A percentile compares a stretch with the other conserved stretches of the same genome.
Conservation (phyloP, 345 rosid species). For the Arabidopsis thaliana region DNA sequence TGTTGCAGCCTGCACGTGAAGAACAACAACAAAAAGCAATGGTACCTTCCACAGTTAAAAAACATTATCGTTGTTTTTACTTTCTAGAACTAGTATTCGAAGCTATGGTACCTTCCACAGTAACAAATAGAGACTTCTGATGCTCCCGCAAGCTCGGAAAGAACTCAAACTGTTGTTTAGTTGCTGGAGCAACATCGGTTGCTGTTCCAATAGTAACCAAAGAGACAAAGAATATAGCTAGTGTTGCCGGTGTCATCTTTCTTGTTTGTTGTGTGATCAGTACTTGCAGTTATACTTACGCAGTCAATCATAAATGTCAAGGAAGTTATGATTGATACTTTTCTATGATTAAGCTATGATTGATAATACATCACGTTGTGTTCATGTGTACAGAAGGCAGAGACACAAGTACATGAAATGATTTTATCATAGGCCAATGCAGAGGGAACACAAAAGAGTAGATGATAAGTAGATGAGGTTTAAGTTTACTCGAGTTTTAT, state of each 20-base stretch:
- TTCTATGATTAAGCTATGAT: background rate
- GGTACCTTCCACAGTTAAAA: no score
- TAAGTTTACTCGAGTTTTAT: slow-evolving; percentile 33
- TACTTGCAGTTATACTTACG: slow-evolving; percentile 22
- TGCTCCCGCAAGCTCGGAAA: slow-evolving; percentile 15
- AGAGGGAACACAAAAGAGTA: slow-evolving; percentile 34
- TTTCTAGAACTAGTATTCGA: background rate
- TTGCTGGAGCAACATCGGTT: slow-evolving; percentile 6
- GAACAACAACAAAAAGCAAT: background rate
- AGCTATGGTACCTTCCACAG: slow-evolving; percentile 30
- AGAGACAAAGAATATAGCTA: slow-evolving; percentile 19
- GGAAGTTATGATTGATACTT: background rate
- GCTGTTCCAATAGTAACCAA: slow-evolving; percentile 25
- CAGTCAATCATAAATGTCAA: slow-evolving; percentile 9
- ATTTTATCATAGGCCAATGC: slow-evolving; percentile 18
- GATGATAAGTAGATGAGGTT: slow-evolving; percentile 32
- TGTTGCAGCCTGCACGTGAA: slow-evolving; percentile 71
- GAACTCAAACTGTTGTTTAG: slow-evolving; percentile 16
- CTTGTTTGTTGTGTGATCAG: background rate
- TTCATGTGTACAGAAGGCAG: slow-evolving; percentile 24
- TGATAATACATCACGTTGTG: background rate
- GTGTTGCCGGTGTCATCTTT: slow-evolving; percentile 32
- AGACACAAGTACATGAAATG: slow-evolving; percentile 31
- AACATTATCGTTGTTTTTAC: background rate
- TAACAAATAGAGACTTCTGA: slow-evolving; percentile 14